phyloP scores from a whole-genome alignment of 331 rosid species.

The Rhamnella rubrinervis region DNA sequence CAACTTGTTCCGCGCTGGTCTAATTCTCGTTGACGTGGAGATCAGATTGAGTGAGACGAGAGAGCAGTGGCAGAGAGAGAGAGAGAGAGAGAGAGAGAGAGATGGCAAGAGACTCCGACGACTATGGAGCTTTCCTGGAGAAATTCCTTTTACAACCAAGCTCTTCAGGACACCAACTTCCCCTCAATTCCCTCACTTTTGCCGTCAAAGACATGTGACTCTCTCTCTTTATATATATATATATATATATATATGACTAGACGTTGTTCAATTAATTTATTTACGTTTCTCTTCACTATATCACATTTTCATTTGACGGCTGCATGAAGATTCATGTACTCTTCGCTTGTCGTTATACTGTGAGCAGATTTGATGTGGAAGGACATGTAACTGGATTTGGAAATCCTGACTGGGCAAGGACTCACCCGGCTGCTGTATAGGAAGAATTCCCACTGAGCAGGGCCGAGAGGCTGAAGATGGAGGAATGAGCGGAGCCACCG shows the following conservation, averaged over 20 bases:
- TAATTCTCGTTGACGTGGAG: not conserved
- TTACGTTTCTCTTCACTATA: not conserved
- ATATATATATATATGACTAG: not conserved
- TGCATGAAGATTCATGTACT: not conserved
- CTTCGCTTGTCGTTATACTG: not conserved
- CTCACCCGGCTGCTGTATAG: conserved; percentile 84
- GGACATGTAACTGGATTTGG: conserved; percentile 83
- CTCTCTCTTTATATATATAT: not conserved
- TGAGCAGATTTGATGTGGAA: conserved; percentile 73
- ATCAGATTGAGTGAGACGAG: not conserved
- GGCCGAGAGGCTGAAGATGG: no score
- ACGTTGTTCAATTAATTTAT: not conserved
- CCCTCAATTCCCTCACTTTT: conserved; percentile 70
- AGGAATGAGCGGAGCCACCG: no score
- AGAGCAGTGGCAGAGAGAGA: conserved; percentile 1
- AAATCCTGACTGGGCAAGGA: conserved; percentile 91
- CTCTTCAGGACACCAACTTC: conserved; percentile 46
- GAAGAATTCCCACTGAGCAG: no score
- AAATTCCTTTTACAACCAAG: conserved; percentile 59
- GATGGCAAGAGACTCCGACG: conserved; percentile 49
- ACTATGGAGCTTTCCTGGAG: conserved; percentile 68
- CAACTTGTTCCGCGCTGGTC: no score
- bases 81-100: not conserved
- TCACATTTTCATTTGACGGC: conserved; percentile 10
- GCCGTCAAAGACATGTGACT: conserved; percentile 89